Evolutionary conservation across 805 yeast genomes (phyloP), one percentile per base, ranked within the genome.

Genomic region (Clavispora carvajalis): DNA sequence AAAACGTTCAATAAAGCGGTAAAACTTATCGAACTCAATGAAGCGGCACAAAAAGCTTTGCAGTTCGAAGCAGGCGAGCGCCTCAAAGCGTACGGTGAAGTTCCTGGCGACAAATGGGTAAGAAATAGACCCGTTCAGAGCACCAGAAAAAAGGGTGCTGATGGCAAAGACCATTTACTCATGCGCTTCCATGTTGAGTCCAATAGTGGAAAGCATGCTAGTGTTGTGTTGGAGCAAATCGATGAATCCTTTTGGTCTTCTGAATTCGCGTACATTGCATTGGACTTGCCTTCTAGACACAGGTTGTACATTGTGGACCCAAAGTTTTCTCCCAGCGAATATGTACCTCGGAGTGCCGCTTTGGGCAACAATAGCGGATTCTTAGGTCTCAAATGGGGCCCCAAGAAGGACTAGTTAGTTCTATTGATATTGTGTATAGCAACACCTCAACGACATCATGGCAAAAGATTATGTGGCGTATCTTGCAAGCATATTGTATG

Each of bases 181-280:
- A 84, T 90, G 93, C 80, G 83, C 58, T 89, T 89, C 62, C 89
- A 84, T 54, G 91, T 90, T 31, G 90, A 86, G 58, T 80, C 95
- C 31, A 74, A 74, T 23, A 59, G 69, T 17, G 73, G 73, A 1
- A 76, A 67, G 40, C 75, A 75, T 45, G 96, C 87, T 9, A 68
- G 80, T 12, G 95, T 85, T 2, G 79, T 82, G 43, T 71, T 88
- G 51, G 96, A 90, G 62, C 91, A 93, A 39, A 70, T 85, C 31
- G 88, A 84, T 50, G 77, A 75, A 36, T 75, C 78, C 12, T 76
- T 76, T 46, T 78, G 77, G 68, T 65, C 76, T 45, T 84, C 88
- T 23, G 84, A 83, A 38, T 81, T 84, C 57, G 67, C 82, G 8
- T 83, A 82, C 58, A 69, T 89, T 37, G 82, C 84, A 29, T 63